phyloP scores from a whole-genome alignment of 2,329 filamentous ascomycete species.

The Pestalotiopsis sp. region DNA sequence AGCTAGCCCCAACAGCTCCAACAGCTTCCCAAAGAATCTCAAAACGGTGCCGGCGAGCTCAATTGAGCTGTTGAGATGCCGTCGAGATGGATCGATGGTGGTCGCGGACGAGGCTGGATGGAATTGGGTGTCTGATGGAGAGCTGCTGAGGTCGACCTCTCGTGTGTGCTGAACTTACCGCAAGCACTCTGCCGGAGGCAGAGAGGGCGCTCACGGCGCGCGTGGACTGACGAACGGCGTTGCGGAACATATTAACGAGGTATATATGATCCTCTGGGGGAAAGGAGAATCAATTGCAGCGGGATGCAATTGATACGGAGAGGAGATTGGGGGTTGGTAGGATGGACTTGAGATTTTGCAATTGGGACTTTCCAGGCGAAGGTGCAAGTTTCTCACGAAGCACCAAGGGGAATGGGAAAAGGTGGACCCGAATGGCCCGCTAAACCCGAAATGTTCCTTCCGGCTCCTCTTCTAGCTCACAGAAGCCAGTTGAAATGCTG shows the following conservation, averaged over 20 bases:
- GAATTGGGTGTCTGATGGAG: constrained; percentile 37
- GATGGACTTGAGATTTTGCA: constrained; percentile 43
- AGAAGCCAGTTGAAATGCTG: neutral
- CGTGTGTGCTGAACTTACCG: constrained; percentile 73
- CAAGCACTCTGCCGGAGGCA: constrained; percentile 87
- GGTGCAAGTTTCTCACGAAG: constrained; percentile 14
- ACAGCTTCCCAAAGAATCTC: constrained; percentile 31
- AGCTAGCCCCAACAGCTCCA: constrained; percentile 30
- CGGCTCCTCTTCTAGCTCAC: constrained; percentile 6
- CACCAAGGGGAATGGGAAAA: constrained; percentile 13
- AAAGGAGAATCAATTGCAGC: constrained; percentile 64
- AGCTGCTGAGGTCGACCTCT: constrained; percentile 21
- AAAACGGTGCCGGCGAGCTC: constrained; percentile 33
- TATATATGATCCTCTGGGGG: constrained; percentile 51
- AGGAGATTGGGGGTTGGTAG: constrained; percentile 58
- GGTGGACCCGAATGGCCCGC: neutral
- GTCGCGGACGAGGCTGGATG: constrained; percentile 46
- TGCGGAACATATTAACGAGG: constrained; percentile 86
- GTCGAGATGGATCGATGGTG: constrained; percentile 33
- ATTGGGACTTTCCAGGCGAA: constrained; percentile 11
- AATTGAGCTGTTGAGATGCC: constrained; percentile 37
- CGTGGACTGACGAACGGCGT: constrained; percentile 95
- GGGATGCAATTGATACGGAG: constrained; percentile 48
- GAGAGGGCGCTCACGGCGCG: constrained; percentile 93
- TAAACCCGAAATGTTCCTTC: constrained; percentile 12